Base-by-base conservation (phyloP, 2,329 filamentous ascomycete genomes). In the Apiospora pterosperma region DNA sequence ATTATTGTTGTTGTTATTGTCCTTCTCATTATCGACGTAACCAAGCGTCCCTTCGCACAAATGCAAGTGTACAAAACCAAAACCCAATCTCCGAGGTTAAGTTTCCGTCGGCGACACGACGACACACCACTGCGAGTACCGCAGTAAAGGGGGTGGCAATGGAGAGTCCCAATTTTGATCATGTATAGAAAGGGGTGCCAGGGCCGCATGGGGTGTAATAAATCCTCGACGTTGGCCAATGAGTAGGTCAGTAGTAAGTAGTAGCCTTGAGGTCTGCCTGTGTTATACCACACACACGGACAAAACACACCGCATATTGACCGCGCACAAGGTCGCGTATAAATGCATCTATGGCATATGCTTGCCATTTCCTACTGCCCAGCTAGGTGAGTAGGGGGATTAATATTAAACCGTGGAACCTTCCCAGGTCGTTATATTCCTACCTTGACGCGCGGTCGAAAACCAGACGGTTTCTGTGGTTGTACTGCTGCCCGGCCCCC, bases 81-180 rank as follows among this genome's bases (percentile, higher is more conserved):
- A 55, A 55, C 28, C 48, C 48, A 55, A 55, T 55, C 48, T 55
- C 48, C 48, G 48, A 55, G 48, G 48, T 55, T 55, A 55, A 55
- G 28, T 55, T 34, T 55, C 48, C 48, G 48, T 34, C 48, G 48
- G 48, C 48, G 4, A 55, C 48, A 55, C 48, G 25, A 34, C 34
- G 48, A 19, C 6, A 16, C 31, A 34, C 48, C 48, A 28, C 48
- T 55, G 48, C 16, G 48, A 34, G 28, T 19, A 55, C 48, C 21
- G 48, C 48, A 55, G 48, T 16, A 34, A n/a, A 52, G n/a, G 16
- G 5, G 19, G 28, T 11, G 28, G 48, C n/a, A n/a, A 12, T 34
- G n/a, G 7, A 34, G 31, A 19, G 21, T 55, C 48, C 48, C 48
- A 55, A 34, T 16, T 55, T 34, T 55, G 25, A 19, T 34, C 28